Evolutionary conservation across 805 yeast genomes (phyloP).

Genomic region (Metschnikowia noctiluminum): DNA sequence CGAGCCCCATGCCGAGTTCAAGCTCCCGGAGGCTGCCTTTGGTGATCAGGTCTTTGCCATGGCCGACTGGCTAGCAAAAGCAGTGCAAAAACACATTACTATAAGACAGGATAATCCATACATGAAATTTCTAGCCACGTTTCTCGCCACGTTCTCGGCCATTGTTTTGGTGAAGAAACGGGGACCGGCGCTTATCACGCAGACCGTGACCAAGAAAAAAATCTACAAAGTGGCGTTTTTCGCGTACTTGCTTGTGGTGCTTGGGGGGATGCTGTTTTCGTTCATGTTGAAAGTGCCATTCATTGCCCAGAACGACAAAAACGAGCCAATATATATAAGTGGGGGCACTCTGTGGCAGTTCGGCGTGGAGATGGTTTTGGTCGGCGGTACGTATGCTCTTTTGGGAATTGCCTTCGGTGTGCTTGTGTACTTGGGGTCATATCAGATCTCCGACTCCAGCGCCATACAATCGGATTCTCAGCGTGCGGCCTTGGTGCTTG

Average conservation of each 20-base stretch:
- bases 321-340: constrained; percentile 52
- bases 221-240: constrained; percentile 29
- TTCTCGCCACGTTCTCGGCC: constrained; percentile 39
- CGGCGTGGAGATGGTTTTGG: constrained; percentile 61
- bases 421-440: constrained; percentile 38
- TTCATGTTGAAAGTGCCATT: constrained; percentile 61
- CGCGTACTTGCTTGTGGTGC: constrained; percentile 40
- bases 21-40: constrained; percentile 33
- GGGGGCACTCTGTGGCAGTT: constrained; percentile 69
- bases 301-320: constrained; percentile 49
- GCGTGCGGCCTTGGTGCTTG: constrained; percentile 19
- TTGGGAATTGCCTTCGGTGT: constrained; percentile 41
- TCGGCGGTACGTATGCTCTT: constrained; percentile 47
- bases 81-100: constrained; percentile 41
- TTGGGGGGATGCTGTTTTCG: constrained; percentile 66
- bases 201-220: constrained; percentile 20
- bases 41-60: constrained; percentile 44
- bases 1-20: constrained; percentile 32
- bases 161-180: constrained; percentile 50
- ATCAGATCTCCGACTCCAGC: constrained; percentile 22
- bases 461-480: constrained; percentile 18
- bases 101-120: constrained; percentile 41
- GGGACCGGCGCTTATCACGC: constrained; percentile 28
- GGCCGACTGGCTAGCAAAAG: constrained; percentile 50
- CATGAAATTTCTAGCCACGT: constrained; percentile 43